Percentiles rank a stretch among this genome's conserved stretches.
Evolutionary conservation across 2,329 filamentous ascomycete genomes (phyloP).

Genomic region (Penicillium glabrum): DNA sequence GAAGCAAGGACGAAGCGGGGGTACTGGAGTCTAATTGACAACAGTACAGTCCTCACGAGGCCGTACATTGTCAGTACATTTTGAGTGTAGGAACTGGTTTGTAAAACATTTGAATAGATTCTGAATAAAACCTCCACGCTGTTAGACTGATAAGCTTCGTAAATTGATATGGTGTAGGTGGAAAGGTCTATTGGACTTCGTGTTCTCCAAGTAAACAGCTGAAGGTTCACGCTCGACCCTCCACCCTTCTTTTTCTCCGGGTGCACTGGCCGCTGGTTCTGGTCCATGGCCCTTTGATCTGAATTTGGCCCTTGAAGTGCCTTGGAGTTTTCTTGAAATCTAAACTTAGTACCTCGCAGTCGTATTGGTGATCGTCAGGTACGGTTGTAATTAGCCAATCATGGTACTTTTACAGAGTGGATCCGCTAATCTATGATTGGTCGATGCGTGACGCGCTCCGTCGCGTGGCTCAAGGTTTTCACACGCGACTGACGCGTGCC

Average conservation of each 20-base stretch:
- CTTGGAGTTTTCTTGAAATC: neutral
- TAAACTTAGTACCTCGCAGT: neutral
- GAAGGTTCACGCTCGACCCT: neutral
- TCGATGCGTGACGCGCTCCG: slow-evolving; percentile 5
- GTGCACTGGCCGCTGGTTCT: neutral
- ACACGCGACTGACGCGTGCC: neutral
- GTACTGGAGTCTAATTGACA: neutral
- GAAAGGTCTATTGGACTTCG: neutral
- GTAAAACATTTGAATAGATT: neutral
- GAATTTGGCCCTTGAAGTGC: neutral
- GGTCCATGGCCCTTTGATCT: neutral
- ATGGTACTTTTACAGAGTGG: neutral
- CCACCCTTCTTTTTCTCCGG: neutral
- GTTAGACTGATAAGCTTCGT: neutral
- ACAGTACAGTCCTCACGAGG: neutral
- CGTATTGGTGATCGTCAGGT: neutral
- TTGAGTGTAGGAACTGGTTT: neutral
- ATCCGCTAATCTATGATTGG: slow-evolving; percentile 8
- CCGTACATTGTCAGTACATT: neutral
- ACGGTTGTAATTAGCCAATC: neutral
- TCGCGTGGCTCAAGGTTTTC: neutral
- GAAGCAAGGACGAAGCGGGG: slow-evolving; percentile 13
- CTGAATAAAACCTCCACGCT: neutral
- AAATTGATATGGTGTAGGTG: neutral
- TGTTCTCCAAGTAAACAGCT: neutral